phyloP scores from a whole-genome alignment of 345 rosid species.

The Citrus unshiu region DNA sequence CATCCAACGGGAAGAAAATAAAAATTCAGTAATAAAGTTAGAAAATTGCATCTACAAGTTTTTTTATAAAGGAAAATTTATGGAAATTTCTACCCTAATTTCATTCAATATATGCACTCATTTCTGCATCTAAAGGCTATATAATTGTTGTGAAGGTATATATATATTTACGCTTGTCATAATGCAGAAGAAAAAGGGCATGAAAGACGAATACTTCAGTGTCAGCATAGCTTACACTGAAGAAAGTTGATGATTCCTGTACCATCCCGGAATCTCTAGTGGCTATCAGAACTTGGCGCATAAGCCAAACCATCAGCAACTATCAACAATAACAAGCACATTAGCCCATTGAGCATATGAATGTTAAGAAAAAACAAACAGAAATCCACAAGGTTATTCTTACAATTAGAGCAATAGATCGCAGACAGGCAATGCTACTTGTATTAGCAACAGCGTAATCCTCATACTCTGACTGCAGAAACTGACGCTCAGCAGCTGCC shows the following conservation, averaged over 20 bases:
- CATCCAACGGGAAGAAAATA: not conserved
- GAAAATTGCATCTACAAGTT: not conserved
- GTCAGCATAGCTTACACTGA: constrained; percentile 31
- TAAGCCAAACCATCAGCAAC: constrained; percentile 54
- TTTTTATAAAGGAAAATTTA: not conserved
- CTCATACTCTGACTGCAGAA: constrained; percentile 48
- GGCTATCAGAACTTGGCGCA: constrained; percentile 49
- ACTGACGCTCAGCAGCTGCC: constrained; percentile 51
- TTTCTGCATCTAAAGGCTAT: not conserved
- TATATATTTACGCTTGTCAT: not conserved
- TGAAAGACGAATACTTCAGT: not conserved
- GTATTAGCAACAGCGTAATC: constrained; percentile 49
- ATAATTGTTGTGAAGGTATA: not conserved
- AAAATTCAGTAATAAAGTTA: not conserved
- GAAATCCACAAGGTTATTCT: constrained; percentile 9
- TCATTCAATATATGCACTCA: not conserved
- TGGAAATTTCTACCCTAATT: not conserved
- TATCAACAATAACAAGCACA: constrained; percentile 16
- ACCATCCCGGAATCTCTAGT: constrained; percentile 40
- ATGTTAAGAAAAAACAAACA: not conserved
- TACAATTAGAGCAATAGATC: constrained; percentile 50
- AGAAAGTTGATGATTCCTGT: constrained; percentile 41
- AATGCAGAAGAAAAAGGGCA: not conserved
- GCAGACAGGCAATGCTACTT: constrained; percentile 57
- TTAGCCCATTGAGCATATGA: constrained; percentile 1